Evolutionary conservation across 805 yeast species (phyloP).

Genomic region (Candida succiphila): DNA sequence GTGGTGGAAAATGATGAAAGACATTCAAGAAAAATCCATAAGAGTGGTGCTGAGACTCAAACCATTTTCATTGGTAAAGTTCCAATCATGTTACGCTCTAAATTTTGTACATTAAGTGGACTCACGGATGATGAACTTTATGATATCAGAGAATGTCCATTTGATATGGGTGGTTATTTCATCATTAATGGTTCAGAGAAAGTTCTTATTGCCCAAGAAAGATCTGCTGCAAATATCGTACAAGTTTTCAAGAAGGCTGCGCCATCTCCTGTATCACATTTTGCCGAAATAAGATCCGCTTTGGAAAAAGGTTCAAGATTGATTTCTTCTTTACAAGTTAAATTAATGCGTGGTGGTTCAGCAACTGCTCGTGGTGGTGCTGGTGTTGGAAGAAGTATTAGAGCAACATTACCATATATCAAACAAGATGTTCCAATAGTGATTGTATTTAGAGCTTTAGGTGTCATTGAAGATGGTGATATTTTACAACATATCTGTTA

Average conservation of each 20-base stretch:
- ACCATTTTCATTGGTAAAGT: slow-evolving; percentile 83
- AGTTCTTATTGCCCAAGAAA: slow-evolving; percentile 96
- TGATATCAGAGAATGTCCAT: slow-evolving; percentile 96
- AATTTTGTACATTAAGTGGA: slow-evolving; percentile 87
- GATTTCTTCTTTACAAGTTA: slow-evolving; percentile 89
- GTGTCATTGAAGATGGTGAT: slow-evolving; percentile 99
- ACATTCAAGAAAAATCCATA: slow-evolving; percentile 22
- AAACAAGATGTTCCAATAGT: slow-evolving; percentile 96
- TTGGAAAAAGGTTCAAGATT: slow-evolving; percentile 95
- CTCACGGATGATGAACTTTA: slow-evolving; percentile 88
- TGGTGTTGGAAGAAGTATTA: slow-evolving; percentile 68
- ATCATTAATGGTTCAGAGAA: slow-evolving; percentile 98
- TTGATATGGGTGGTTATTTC: slow-evolving; percentile 99
- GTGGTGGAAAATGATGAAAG: slow-evolving; percentile 37
- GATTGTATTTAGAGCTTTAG: slow-evolving; percentile 93
- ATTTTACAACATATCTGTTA: slow-evolving; percentile 96
- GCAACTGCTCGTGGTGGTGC: slow-evolving; percentile 34
- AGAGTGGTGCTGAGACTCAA: slow-evolving; percentile 25
- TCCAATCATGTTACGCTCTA: slow-evolving; percentile 95
- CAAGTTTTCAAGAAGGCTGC: slow-evolving; percentile 98
- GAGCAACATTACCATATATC: slow-evolving; percentile 93
- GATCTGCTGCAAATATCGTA: slow-evolving; percentile 96
- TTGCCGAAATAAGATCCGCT: slow-evolving; percentile 96
- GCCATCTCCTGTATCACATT: slow-evolving; percentile 90
- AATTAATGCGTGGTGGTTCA: slow-evolving; percentile 49